Evolutionary conservation across 352 stramenopile genomes (phyloP), one percentile per base, ranked within the genome.

Genomic region (Peronospora destructor): DNA sequence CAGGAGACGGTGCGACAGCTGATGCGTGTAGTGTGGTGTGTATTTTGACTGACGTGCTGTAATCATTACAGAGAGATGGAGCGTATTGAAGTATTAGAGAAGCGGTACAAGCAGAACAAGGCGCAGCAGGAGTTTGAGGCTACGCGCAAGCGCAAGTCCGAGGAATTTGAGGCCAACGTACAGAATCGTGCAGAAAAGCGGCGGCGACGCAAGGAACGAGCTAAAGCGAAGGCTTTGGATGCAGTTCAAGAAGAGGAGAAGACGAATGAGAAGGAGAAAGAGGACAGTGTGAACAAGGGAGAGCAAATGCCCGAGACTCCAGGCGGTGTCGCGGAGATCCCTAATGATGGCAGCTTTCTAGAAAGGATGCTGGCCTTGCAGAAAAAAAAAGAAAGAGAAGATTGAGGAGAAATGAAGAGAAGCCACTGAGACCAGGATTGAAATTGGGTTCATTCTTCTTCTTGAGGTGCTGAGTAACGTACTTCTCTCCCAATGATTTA

Each of bases 71-170:
- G 87, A 19, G 95, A 98, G 69, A 80, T 96, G 66, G 80, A 93
- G 30, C 89, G 95, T 19, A 83, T 97, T 49, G 86, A 87, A 34
- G 43, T 65, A 5, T 91, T 98, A 58, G 87, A 98, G 61, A 67
- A 76, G 45, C 64, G 77, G 9, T 80, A 96, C 48, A 73, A 81
- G 47, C 60, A 84, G 35, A 73, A 70, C 19, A 77, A 76, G 48
- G 56, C 61, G 25, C 68, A 86, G 37, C 66, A 73, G 9, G 76
- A 77, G 36, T 93, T 95, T 47, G 70, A 91, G 35, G 53, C 38
- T 13, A 76, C 68, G 52, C 77, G 82, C 17, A 76, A 85, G 49
- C 67, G 64, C 30, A 93, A 77, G 12, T 61, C 73, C 8, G 67
- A 74, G 7, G 82, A 87, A 52, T 86, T 89, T 29, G 74, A 90